Evolutionary conservation across 768 basidiomycete species (phyloP), one percentile per base, ranked within the genome.

Genomic region (Melanogaster broomeanus): DNA sequence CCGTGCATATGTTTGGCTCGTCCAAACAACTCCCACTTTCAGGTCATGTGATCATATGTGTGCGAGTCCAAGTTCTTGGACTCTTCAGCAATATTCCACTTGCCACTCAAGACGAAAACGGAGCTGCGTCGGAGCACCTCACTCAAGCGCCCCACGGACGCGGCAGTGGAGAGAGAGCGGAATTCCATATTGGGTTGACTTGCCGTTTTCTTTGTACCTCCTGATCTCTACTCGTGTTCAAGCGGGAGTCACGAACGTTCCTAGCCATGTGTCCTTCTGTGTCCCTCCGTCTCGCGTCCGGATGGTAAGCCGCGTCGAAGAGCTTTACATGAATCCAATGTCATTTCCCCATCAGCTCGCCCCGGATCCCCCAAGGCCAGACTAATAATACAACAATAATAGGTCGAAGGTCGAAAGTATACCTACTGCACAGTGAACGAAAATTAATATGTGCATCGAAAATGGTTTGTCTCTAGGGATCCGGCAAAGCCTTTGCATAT

Each of bases 1-100:
- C 27, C n/a, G 42, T 18, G 15, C 8, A 15, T 28, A n/a, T 69
- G 34, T 69, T 69, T 69, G 68, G 60, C 41, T 42, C 5, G 58
- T 34, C 8, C 61, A 68, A 68, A 70, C 25, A 69, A 59, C 16
- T 37, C 40, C 9, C 22, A 33, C 42, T 3, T 12, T 15, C 35
- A 30, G 18, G 56, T 66, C 65, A 67, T 53, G 65, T 67, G 65
- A 62, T 18, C 55, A 15, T 37, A 19, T 48, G 40, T 31, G 24
- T 42, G 24, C 19, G n/a, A n/a, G n/a, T n/a, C n/a, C n/a, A n/a
- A n/a, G n/a, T n/a, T n/a, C n/a, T n/a, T n/a, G n/a, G n/a, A n/a
- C n/a, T n/a, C n/a, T n/a, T n/a, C n/a, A n/a, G n/a, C n/a, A n/a
- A n/a, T n/a, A n/a, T n/a, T n/a, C n/a, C n/a, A n/a, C n/a, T n/a